Evolutionary conservation across 257 asterid genomes (phyloP).

Genomic region (Ehretia macrophylla): DNA sequence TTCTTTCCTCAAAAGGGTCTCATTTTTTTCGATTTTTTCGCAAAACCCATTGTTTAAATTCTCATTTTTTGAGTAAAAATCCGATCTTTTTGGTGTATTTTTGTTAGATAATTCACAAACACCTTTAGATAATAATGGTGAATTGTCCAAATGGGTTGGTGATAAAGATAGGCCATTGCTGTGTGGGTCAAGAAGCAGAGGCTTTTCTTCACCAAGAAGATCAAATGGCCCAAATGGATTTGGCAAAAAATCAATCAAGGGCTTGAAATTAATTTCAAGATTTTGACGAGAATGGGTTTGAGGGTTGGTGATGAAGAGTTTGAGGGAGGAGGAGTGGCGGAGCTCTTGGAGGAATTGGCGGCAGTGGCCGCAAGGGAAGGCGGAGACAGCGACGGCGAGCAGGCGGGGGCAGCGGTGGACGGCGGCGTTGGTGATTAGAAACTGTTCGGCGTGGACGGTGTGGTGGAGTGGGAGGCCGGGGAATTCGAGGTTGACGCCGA

Average conservation of each 20-base stretch:
- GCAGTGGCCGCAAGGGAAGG: constrained; percentile 98
- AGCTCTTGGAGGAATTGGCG: constrained; percentile 89
- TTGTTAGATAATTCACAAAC: constrained; percentile 25
- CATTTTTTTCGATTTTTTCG: constrained; percentile 12
- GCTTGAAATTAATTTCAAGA: constrained; percentile 27
- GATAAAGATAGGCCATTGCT: constrained; percentile 31
- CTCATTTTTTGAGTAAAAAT: constrained; percentile 3
- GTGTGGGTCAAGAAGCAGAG: constrained; percentile 63
- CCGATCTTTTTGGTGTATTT: constrained; percentile 23
- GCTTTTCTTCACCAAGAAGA: constrained; percentile 55
- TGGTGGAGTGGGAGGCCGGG: constrained; percentile 76
- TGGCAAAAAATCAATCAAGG: constrained; percentile 47
- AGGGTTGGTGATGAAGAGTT: constrained; percentile 42
- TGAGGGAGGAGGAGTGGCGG: constrained; percentile 49
- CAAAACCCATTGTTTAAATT: constrained; percentile 33
- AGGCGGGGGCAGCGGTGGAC: constrained; percentile 55
- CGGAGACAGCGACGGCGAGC: constrained; percentile 67
- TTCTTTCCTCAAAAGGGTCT: constrained; percentile 24
- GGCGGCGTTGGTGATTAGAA: constrained; percentile 60
- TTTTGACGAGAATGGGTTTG: constrained; percentile 13
- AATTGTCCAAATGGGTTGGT: neutral
- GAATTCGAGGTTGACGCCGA: constrained; percentile 87
- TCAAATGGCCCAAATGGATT: constrained; percentile 82
- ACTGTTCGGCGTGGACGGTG: constrained; percentile 91
- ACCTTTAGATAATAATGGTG: too few relatives aligned